Evolutionary conservation across 805 yeast genomes (phyloP).

Genomic region (Candida pini): DNA sequence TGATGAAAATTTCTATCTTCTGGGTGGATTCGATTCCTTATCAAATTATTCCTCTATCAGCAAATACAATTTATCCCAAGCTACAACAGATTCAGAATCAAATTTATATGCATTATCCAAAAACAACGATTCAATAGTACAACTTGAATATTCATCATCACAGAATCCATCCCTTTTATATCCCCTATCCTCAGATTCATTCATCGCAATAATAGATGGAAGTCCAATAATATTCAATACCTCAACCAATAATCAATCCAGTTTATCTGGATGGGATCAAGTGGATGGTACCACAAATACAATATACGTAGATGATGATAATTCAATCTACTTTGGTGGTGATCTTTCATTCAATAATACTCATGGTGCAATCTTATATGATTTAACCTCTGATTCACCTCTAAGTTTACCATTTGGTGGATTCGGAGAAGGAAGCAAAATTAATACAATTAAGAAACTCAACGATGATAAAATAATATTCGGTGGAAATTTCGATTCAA

Average conservation of each 20-base stretch:
- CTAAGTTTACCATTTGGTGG: slow-evolving; percentile 66
- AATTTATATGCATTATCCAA: slow-evolving; percentile 17
- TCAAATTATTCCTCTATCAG: slow-evolving; percentile 16
- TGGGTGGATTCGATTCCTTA: slow-evolving; percentile 25
- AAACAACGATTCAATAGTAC: slow-evolving; percentile 11
- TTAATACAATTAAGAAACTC: slow-evolving; percentile 57
- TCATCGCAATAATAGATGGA: slow-evolving; percentile 21
- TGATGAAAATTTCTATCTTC: slow-evolving; percentile 16
- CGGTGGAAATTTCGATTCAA: slow-evolving; percentile 68
- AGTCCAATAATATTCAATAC: slow-evolving; percentile 19
- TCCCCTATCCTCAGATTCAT: slow-evolving; percentile 9
- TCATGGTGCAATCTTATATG: slow-evolving; percentile 61
- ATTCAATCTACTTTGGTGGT: slow-evolving; percentile 75
- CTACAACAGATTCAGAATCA: slow-evolving; percentile 1
- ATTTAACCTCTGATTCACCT: slow-evolving; percentile 38
- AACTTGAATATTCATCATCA: slow-evolving; percentile 3
- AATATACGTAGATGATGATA: slow-evolving; percentile 41
- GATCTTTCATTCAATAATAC: slow-evolving; percentile 46
- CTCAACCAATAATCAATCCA: neutral
- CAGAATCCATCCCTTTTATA: slow-evolving; percentile 11
- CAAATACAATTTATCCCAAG: slow-evolving; percentile 20
- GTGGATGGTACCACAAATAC: slow-evolving; percentile 38
- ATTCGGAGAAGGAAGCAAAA: slow-evolving; percentile 51
- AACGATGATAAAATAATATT: slow-evolving; percentile 54
- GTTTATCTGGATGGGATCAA: slow-evolving; percentile 20